Percentiles rank a stretch among this genome's conserved stretches.
Conservation (phyloP, 208 protist genomes). For the Phytomonas francai region DNA sequence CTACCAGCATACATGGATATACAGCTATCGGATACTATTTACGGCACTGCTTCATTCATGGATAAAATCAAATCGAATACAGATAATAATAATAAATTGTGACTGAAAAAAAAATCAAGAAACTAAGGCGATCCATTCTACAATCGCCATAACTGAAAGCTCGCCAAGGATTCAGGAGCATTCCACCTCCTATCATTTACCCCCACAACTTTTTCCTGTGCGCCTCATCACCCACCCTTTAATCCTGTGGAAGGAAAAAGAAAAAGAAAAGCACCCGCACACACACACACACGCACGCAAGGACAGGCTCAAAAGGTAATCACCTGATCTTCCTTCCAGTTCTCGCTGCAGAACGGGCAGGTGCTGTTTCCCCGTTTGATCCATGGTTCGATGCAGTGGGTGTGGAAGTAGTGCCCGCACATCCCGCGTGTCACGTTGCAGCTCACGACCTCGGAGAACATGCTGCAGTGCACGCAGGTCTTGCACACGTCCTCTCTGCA, state of each 20-base stretch:
- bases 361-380: constrained; percentile 11
- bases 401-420: constrained; percentile 44
- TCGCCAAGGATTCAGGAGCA: too few species aligned
- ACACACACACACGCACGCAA: constrained; percentile 3
- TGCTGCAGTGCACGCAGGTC: constrained; percentile 22
- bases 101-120: too few species aligned
- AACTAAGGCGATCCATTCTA: too few species aligned
- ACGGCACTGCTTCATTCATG: too few species aligned
- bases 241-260: constrained; percentile 3
- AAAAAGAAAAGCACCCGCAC: not conserved
- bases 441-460: constrained; percentile 7
- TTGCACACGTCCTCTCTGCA: constrained; percentile 17
- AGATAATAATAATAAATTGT: too few species aligned
- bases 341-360: constrained; percentile 17
- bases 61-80: too few species aligned
- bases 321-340: constrained; percentile 14
- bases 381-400: constrained; percentile 43
- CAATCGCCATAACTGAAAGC: too few species aligned
- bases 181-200: too few species aligned
- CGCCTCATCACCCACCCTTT: not conserved
- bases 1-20: too few species aligned
- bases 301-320: not conserved
- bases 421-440: constrained; percentile 25
- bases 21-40: too few species aligned
- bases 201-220: too few species aligned